phyloP scores from a whole-genome alignment of 352 stramenopile genomes.

The Blastocystis sp. region DNA sequence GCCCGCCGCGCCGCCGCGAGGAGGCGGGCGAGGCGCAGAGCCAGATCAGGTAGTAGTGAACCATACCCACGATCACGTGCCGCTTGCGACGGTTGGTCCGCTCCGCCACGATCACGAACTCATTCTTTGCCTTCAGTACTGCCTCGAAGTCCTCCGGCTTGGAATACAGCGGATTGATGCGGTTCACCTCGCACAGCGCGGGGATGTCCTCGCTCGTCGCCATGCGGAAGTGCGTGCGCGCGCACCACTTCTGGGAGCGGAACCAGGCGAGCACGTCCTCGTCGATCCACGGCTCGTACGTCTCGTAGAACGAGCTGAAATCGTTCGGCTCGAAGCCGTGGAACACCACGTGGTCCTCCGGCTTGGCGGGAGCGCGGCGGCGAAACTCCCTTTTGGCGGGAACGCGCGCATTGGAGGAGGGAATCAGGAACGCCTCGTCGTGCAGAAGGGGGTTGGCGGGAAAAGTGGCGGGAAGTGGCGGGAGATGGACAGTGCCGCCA shows the following conservation, averaged over 20 bases:
- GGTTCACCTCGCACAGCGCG: slow-evolving; percentile 11
- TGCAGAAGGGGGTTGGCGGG: neutral
- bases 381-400: neutral
- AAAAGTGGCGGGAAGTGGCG: neutral
- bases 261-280: slow-evolving; percentile 30
- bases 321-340: neutral
- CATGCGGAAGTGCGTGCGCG: neutral
- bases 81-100: neutral
- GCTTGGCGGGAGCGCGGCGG: neutral
- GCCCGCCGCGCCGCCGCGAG: neutral
- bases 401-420: neutral
- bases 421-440: neutral
- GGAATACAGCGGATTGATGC: slow-evolving; percentile 13
- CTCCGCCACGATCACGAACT: slow-evolving; percentile 45
- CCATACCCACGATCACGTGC: neutral
- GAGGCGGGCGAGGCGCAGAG: neutral
- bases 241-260: neutral
- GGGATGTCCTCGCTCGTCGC: slow-evolving; percentile 10
- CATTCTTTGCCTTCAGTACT: slow-evolving; percentile 2
- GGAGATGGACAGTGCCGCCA: neutral
- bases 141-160: slow-evolving; percentile 16
- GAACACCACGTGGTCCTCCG: neutral
- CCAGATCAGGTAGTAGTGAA: slow-evolving; percentile 64
- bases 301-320: neutral
- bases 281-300: neutral